phyloP scores from a whole-genome alignment of 2,329 filamentous ascomycete species.

The Cladosporium sp. region DNA sequence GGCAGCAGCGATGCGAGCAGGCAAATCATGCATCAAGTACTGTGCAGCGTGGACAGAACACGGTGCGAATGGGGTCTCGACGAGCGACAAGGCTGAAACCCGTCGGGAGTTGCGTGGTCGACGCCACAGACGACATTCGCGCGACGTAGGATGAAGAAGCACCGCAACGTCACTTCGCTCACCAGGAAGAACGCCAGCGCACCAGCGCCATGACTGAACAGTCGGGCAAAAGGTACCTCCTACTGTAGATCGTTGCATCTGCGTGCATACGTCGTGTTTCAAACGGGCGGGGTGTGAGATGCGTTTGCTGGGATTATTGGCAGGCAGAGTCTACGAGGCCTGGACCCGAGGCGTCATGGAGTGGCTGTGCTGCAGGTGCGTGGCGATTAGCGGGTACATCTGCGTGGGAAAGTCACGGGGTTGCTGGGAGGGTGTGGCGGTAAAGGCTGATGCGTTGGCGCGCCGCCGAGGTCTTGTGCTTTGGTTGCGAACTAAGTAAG shows the following conservation, averaged over 20 bases:
- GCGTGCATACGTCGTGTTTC: constrained; percentile 9
- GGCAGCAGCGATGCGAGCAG: not conserved
- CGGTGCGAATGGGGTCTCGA: not conserved
- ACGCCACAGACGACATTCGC: not conserved
- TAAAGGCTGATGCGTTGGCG: constrained; percentile 16
- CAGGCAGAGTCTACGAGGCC: not conserved
- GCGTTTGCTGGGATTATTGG: not conserved
- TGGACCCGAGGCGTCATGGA: not conserved
- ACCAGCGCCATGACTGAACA: not conserved
- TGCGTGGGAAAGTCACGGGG: constrained; percentile 1
- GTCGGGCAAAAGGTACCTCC: not conserved
- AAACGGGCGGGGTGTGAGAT: not conserved
- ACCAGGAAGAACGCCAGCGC: not conserved
- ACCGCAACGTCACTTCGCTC: not conserved
- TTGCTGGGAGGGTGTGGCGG: not conserved
- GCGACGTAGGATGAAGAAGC: not conserved
- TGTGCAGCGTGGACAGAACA: not conserved
- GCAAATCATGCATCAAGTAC: not conserved
- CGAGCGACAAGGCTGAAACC: constrained; percentile 4
- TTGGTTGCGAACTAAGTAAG: not conserved
- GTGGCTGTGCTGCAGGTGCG: constrained; percentile 15
- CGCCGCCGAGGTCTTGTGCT: constrained; percentile 9
- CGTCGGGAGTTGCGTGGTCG: not conserved
- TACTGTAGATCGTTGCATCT: constrained; percentile 8
- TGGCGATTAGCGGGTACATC: not conserved